Base-by-base conservation (phyloP, 179 eudicot species). In the Kewa caespitosa region DNA sequence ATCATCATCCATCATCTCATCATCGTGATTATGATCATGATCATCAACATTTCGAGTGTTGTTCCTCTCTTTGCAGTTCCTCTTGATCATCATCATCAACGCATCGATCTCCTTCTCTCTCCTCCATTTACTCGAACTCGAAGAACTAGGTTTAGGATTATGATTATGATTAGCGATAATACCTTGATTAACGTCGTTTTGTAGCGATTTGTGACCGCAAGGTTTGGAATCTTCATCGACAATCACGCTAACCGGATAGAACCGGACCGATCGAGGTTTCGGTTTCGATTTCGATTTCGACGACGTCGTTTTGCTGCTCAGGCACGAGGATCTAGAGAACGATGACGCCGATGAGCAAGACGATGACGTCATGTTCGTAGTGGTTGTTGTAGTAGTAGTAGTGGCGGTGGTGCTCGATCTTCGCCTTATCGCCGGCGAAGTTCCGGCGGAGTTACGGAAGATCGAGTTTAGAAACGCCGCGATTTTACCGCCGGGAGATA, bases 401-500 rank as follows among this genome's bases (percentile, higher is more conserved):
- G n/a, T n/a, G n/a, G n/a, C n/a, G n/a, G n/a, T n/a, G n/a, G n/a
- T n/a, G n/a, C n/a, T n/a, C n/a, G n/a, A n/a, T n/a, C n/a, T n/a
- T n/a, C n/a, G n/a, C 22, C 63, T 38, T 38, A 27, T 64, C 64
- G 73, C 79, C 66, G 66, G 81, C 66, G 66, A 79, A 25, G 81
- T 71, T 75, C 38, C 64, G 69, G 73, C 70, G 66, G 81, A 20
- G 79, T 79, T 79, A 46, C 85, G 46, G 84, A 93, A 93, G 8
- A 93, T 77, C 0, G 97, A 91, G 32, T 90, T 91, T 28, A 93
- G 83, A 69, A 93, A 91, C 72, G 82, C 87, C 0, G 97, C 84
- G 27, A 93, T 85, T 42, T 85, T 83, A 4, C 87, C 89, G 12
- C 97, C 97, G 0, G 97, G 98, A 7, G 97, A 93, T 34, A 86